Percentiles rank a stretch among this genome's conserved stretches.
These are phyloP conservation scores for Leucocoprinus sp. DNA, from an alignment of 768 basidiomycete genomes.

Conservation along the genomic window DNA sequence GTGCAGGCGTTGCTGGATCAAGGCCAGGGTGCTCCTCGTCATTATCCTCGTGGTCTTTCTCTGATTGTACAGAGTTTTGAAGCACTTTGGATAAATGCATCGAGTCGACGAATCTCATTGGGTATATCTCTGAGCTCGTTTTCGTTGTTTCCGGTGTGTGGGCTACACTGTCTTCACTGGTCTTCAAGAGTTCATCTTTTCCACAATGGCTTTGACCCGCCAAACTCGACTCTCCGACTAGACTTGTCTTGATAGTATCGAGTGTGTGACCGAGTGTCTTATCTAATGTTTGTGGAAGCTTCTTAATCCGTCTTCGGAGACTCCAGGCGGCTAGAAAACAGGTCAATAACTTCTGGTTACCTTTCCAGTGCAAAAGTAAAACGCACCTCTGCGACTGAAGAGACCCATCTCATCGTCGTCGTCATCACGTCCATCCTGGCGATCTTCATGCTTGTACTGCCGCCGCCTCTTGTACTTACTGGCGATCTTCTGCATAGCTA, in stretches of 20 bases:
- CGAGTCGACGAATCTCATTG: constrained; percentile 8
- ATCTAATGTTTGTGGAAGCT: constrained; percentile 20
- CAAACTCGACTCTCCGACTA: constrained; percentile 16
- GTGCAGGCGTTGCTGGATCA: constrained; percentile 24
- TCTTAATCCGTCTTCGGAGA: constrained; percentile 27
- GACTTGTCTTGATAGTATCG: constrained; percentile 23
- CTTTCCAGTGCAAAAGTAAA: too few species aligned
- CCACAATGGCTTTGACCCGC: constrained; percentile 8
- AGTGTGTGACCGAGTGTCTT: constrained; percentile 23
- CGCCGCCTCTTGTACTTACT: constrained; percentile 31
- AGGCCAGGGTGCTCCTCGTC: constrained; percentile 14
- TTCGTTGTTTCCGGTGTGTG: constrained; percentile 15
- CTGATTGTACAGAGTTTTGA: constrained; percentile 13
- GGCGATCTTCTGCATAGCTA: constrained; percentile 50
- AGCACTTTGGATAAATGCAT: constrained; percentile 7
- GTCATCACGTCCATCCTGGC: constrained; percentile 3
- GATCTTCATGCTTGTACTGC: constrained; percentile 15
- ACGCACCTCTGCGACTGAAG: constrained; percentile 28
- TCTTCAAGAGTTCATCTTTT: constrained; percentile 12
- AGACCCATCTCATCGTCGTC: constrained; percentile 26
- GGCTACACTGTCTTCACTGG: constrained; percentile 12
- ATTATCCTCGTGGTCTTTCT: constrained; percentile 8
- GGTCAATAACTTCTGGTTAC: neutral
- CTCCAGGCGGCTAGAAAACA: constrained; percentile 23
- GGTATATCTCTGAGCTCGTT: neutral